Evolutionary conservation across 805 yeast species (phyloP), one percentile per base, ranked within the genome.

Genomic region (Kazachstania bromeliacearum): DNA sequence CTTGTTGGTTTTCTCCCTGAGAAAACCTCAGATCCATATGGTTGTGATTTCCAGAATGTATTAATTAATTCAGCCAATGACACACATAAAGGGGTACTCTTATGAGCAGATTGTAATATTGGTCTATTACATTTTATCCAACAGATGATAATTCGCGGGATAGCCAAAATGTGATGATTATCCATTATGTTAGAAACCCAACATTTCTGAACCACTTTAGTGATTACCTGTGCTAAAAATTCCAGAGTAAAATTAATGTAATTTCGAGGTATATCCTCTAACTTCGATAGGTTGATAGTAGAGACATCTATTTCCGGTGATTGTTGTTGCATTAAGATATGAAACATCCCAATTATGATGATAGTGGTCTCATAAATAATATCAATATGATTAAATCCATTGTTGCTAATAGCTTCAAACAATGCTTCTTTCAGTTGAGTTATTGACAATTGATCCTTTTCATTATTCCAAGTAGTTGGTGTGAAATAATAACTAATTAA

Each of bases 81-180:
- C 25, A 46, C 45, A 16, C 55, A 42, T 33, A 60, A 57, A 4
- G 46, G 43, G 29, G 38, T 40, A 28, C 57, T 38, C 40, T 58
- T 43, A 37, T 44, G 63, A 7, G 59, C 46, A 30, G 44, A 51
- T 23, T 48, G 61, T 23, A 58, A 48, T 36, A 68, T 66, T 26
- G 59, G 41, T 40, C 65, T 68, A 35, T 71, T 63, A 35, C 67
- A 69, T 42, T 65, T 71, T 24, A 76, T 47, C 81, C 81, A 77
- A 39, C 71, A 67, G n/a, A 72, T 59, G 28, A 71, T 50, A 10
- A 77, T 55, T 46, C 85, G 62, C 0, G 72, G 16, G 59, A 45
- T 19, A 66, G 72, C 34, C 62, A 48, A n/a, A 51, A 5, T 13
- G n/a, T n/a, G n/a, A n/a, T n/a, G n/a, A n/a, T n/a, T n/a, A n/a